Conservation (phyloP, 2,329 filamentous ascomycete genomes). For the Ilyonectria destructans region DNA sequence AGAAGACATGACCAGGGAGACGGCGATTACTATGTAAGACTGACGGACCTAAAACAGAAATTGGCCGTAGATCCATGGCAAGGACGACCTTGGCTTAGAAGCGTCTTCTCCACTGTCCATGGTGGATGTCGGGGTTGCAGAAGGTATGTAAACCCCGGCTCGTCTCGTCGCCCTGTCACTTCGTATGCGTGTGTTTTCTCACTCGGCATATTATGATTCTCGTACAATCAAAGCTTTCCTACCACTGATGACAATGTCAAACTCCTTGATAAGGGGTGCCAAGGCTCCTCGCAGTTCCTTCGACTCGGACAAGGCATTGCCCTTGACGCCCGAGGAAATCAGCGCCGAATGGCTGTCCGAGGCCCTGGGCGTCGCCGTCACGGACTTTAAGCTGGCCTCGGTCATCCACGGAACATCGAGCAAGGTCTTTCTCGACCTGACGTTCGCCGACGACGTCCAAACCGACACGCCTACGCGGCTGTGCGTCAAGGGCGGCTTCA, state of each 20-base stretch:
- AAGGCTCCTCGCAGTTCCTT: constrained; percentile 11
- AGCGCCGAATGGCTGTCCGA: constrained; percentile 21
- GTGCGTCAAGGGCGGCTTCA: constrained; percentile 28
- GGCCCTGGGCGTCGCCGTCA: constrained; percentile 18
- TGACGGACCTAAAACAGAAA: neutral
- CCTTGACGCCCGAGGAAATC: constrained; percentile 23
- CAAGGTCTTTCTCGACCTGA: constrained; percentile 23
- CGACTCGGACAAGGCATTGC: constrained; percentile 23
- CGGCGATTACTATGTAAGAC: neutral
- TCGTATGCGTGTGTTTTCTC: neutral
- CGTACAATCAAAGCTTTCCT: neutral
- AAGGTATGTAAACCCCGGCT: neutral
- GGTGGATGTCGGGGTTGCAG: neutral
- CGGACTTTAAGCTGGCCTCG: constrained; percentile 7
- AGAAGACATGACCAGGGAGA: neutral
- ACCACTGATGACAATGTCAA: neutral
- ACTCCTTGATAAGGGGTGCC: constrained; percentile 12
- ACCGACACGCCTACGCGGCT: constrained; percentile 14
- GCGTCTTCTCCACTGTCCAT: neutral
- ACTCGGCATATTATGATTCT: neutral
- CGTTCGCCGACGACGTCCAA: constrained; percentile 17
- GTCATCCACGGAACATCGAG: constrained; percentile 21
- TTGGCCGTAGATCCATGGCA: neutral
- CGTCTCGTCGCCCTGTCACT: neutral
- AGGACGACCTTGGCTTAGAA: neutral